Conservation (phyloP, 352 stramenopile species). For the Pythium rishiriense region DNA sequence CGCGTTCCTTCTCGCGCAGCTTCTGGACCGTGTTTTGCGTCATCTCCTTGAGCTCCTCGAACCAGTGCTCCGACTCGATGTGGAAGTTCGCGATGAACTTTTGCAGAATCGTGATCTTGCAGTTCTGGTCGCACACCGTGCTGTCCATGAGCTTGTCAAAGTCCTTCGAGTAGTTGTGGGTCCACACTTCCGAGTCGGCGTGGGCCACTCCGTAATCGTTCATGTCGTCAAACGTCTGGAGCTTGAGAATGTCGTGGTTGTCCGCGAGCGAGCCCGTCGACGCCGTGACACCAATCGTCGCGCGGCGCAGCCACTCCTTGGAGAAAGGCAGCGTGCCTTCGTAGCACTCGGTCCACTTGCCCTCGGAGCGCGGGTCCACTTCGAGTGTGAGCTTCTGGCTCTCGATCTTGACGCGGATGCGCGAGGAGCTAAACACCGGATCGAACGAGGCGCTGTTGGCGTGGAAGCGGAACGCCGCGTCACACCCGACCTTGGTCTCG, state of each 20-base stretch:
- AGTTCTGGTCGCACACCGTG: conserved; percentile 66
- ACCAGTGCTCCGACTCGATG: conserved; percentile 81
- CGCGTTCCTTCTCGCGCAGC: conserved; percentile 65
- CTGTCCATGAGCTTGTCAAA: conserved; percentile 63
- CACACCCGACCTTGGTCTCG: conserved; percentile 68
- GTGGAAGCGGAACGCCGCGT: conserved; percentile 80
- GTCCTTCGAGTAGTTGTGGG: conserved; percentile 87
- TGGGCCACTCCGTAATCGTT: conserved; percentile 52
- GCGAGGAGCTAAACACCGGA: conserved; percentile 77
- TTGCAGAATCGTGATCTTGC: conserved; percentile 80
- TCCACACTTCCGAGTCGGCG: conserved; percentile 71
- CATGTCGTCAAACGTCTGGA: conserved; percentile 61
- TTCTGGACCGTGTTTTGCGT: conserved; percentile 77
- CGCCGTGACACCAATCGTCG: conserved; percentile 69
- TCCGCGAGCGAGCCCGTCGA: conserved; percentile 78
- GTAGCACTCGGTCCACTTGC: conserved; percentile 68
- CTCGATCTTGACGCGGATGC: conserved; percentile 72
- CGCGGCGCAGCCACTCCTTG: conserved; percentile 61
- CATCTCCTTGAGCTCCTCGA: conserved; percentile 79
- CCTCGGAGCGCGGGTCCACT: conserved; percentile 57
- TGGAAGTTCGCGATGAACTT: conserved; percentile 84
- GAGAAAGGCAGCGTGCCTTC: conserved; percentile 62
- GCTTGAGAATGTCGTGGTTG: conserved; percentile 80
- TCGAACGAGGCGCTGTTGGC: conserved; percentile 80
- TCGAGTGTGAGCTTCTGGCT: conserved; percentile 56